These are phyloP conservation scores for Excoecaria agallocha DNA, from an alignment of 345 rosid genomes.

Conservation along the genomic window DNA sequence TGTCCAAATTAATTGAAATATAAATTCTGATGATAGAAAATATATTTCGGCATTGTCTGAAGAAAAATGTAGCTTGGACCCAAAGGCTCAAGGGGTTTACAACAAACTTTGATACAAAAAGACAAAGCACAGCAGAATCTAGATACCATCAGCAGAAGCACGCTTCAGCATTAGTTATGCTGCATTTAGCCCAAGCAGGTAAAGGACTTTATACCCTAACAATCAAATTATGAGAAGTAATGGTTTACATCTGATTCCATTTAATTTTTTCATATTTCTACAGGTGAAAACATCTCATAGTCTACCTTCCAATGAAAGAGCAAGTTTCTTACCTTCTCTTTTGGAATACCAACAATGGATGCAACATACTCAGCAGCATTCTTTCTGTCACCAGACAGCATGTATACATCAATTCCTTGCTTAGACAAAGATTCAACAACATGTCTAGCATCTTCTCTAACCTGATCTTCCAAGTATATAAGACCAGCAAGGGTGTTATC, in stretches of 20 bases:
- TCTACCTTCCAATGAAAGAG: slow-evolving; percentile 1
- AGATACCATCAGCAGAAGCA: neutral
- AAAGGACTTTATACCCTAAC: neutral
- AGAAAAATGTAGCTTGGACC: neutral
- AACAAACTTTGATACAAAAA: neutral
- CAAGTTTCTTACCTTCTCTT: slow-evolving; percentile 53
- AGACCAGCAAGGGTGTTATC: slow-evolving; percentile 71
- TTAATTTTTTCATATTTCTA: neutral
- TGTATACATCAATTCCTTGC: slow-evolving; percentile 74
- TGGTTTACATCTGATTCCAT: neutral
- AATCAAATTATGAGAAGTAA: neutral
- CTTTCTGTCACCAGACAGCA: slow-evolving; percentile 93
- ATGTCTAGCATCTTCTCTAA: slow-evolving; percentile 82
- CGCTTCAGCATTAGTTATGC: neutral
- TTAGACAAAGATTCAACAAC: slow-evolving; percentile 64
- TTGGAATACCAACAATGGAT: slow-evolving; percentile 78
- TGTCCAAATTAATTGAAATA: neutral
- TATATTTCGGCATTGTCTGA: neutral
- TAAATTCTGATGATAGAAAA: neutral
- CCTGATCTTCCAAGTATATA: slow-evolving; percentile 78
- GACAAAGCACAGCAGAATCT: neutral
- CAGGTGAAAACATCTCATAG: neutral
- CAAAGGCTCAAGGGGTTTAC: neutral
- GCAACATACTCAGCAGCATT: slow-evolving; percentile 83
- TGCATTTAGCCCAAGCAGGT: neutral